phyloP scores from a whole-genome alignment of 345 rosid genomes.

The Camelina neglecta region DNA sequence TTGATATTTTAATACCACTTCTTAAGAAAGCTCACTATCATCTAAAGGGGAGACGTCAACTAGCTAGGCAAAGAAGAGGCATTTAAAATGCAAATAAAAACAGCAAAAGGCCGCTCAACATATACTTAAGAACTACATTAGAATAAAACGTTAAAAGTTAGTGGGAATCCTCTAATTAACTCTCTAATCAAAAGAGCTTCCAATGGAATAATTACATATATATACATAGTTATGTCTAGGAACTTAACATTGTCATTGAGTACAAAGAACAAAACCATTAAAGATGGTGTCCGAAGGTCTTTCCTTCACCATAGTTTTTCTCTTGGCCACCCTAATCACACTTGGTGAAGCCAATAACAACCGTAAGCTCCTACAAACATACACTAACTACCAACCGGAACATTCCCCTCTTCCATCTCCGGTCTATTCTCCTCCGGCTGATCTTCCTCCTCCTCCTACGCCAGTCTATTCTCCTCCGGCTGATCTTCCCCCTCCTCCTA shows the following conservation, averaged over 20 bases:
- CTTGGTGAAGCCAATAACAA: conserved; percentile 34
- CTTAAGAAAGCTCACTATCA: background rate
- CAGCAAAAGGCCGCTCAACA: conserved; percentile 20
- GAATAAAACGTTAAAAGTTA: conserved; percentile 2
- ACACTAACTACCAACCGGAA: conserved; percentile 4
- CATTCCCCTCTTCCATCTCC: conserved; percentile 27
- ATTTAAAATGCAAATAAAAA: conserved; percentile 3
- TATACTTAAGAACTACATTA: conserved; percentile 7
- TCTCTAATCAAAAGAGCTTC: conserved; percentile 20
- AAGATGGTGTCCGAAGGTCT: conserved; percentile 26
- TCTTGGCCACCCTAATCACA: conserved; percentile 19
- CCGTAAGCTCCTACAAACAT: conserved; percentile 28
- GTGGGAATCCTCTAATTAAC: conserved; percentile 31
- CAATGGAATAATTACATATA: conserved; percentile 4
- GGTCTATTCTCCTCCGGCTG: conserved; percentile 20
- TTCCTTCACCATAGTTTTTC: conserved; percentile 22
- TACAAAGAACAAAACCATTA: conserved; percentile 18
- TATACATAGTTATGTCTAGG: conserved; percentile 5
- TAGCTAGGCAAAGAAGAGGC: background rate
- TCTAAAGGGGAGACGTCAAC: conserved; percentile 13
- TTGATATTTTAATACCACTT: conserved; percentile 12
- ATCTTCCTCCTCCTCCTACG: conserved; percentile 10
- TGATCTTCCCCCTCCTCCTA: conserved; percentile 8
- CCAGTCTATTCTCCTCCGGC: conserved; percentile 23
- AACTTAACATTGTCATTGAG: conserved; percentile 29